phyloP scores from a whole-genome alignment of 495 filamentous ascomycete genomes.

The Penicillium cataractarum region DNA sequence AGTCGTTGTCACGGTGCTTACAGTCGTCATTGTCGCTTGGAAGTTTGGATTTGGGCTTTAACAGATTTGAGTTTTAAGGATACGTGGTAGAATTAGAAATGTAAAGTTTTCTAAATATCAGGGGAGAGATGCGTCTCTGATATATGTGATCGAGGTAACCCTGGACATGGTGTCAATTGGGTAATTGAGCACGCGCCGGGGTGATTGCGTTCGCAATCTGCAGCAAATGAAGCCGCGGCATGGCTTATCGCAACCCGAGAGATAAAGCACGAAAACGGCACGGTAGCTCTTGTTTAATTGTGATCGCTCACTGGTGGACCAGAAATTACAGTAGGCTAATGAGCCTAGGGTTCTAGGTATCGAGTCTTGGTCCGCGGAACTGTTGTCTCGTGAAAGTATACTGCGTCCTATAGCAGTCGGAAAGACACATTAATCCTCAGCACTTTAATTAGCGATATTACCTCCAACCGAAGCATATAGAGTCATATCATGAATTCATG shows the following conservation, averaged over 20 bases:
- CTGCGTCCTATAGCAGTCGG: neutral
- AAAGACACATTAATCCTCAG: neutral
- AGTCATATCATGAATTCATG: too few species aligned
- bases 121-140: neutral
- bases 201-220: neutral
- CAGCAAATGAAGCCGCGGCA: conserved; percentile 3
- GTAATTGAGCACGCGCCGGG: conserved; percentile 4
- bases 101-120: neutral
- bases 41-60: neutral
- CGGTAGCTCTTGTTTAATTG: neutral
- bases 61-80: neutral
- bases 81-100: neutral
- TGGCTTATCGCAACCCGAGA: neutral
- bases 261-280: conserved; percentile 4
- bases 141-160: neutral
- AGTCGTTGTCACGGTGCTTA: conserved; percentile 1
- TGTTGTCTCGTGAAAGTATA: neutral
- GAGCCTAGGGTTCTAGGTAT: too few species aligned
- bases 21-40: neutral
- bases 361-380: neutral
- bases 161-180: neutral
- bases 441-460: neutral
- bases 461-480: neutral
- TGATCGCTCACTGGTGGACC: neutral
- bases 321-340: too few species aligned